Evolutionary conservation across 352 stramenopile species (phyloP).

Genomic region (Globisporangium viniferum): DNA sequence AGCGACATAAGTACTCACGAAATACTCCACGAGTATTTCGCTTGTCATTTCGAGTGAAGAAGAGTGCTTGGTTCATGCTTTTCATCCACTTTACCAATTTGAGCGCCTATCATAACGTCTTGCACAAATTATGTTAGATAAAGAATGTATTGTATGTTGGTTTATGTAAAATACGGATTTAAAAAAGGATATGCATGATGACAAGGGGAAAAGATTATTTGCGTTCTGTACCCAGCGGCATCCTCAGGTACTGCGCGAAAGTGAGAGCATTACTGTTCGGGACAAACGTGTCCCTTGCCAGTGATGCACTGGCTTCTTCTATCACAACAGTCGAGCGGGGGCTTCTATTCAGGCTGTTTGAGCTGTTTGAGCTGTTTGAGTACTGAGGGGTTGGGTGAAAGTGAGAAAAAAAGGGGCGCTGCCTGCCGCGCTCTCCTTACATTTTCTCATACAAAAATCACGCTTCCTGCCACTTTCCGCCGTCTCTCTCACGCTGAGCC

Average conservation of each 20-base stretch:
- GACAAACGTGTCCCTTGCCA: background rate
- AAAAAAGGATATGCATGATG: background rate
- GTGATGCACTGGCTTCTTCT: background rate
- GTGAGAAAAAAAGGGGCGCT: background rate
- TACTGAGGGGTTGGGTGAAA: background rate
- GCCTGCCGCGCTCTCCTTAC: background rate
- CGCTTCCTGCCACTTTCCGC: background rate
- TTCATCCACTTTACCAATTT: background rate
- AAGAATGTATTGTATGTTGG: background rate
- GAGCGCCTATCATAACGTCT: background rate
- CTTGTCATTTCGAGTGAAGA: background rate
- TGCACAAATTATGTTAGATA: background rate
- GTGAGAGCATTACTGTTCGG: background rate
- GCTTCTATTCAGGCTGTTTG: background rate
- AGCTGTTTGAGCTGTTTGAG: background rate
- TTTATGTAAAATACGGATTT: background rate
- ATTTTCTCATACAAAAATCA: slow-evolving; percentile 1
- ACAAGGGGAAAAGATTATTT: background rate
- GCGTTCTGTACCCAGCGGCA: background rate
- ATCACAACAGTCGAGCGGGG: background rate
- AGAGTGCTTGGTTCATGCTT: background rate
- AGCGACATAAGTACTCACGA: background rate
- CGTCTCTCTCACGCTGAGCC: background rate
- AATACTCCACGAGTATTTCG: background rate
- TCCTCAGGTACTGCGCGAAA: background rate